These are phyloP conservation scores for Labyrinthula sp. DNA, from an alignment of 352 stramenopile genomes.

Conservation along the genomic window DNA sequence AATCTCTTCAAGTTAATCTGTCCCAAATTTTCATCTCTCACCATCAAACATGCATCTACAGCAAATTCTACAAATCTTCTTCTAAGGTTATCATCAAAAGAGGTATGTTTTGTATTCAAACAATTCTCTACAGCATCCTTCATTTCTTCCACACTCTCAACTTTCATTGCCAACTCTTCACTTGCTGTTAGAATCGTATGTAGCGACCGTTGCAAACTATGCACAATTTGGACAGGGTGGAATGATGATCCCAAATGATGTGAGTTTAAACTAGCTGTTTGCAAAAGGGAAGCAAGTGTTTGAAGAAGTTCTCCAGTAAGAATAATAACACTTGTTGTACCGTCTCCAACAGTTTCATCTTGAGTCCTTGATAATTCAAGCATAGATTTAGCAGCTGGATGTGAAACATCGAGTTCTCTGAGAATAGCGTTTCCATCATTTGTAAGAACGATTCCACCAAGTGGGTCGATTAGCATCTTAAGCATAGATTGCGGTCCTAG, in stretches of 20 bases:
- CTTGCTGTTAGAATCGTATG: too few relatives aligned
- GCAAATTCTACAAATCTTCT: too few relatives aligned
- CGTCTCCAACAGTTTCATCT: conserved; percentile 98
- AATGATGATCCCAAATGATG: too few relatives aligned
- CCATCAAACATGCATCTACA: too few relatives aligned
- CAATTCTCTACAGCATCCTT: conserved; percentile 10
- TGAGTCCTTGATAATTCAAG: conserved; percentile 94
- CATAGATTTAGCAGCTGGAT: conserved; percentile 87
- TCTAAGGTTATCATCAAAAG: too few relatives aligned
- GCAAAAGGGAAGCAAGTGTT: too few relatives aligned
- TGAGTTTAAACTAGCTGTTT: too few relatives aligned
- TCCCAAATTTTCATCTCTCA: conserved; percentile 52
- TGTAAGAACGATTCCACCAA: conserved; percentile 67
- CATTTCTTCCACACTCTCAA: neutral
- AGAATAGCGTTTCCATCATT: conserved; percentile 99
- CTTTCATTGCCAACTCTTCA: too few relatives aligned
- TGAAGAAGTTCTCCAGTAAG: conserved; percentile 92
- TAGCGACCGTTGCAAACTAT: too few relatives aligned
- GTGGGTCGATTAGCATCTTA: conserved; percentile 80
- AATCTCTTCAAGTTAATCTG: conserved; percentile 98
- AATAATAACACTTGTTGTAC: conserved; percentile 99
- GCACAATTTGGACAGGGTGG: conserved; percentile 3
- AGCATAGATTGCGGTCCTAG: conserved; percentile 91
- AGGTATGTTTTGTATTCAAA: too few relatives aligned
- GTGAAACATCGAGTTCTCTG: conserved; percentile 85